Evolutionary conservation across 306 rosid genomes (phyloP).

Genomic region (Fragaria ananassa): DNA sequence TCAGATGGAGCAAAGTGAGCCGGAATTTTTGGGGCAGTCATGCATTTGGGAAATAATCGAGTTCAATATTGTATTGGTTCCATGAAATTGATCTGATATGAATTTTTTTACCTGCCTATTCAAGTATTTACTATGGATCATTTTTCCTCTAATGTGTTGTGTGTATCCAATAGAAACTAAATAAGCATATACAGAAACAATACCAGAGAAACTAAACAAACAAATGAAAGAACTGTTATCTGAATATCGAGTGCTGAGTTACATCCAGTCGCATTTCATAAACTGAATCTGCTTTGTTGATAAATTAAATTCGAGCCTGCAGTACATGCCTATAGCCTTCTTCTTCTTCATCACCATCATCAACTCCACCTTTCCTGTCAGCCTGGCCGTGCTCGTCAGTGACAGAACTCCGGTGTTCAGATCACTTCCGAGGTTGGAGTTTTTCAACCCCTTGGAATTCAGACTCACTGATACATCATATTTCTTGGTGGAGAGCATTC

Average conservation of each 20-base stretch:
- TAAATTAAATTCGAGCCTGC: conserved; percentile 4
- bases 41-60: conserved; percentile 31
- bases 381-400: background rate
- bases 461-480: background rate
- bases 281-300: background rate
- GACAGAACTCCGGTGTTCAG: conserved; percentile 1
- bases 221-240: background rate
- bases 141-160: background rate
- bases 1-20: conserved; percentile 45
- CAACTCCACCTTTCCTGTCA: conserved; percentile 21
- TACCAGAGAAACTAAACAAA: background rate
- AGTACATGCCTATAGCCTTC: conserved; percentile 12
- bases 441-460: conserved; percentile 1
- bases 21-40: conserved; percentile 69
- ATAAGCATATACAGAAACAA: background rate
- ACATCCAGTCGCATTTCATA: conserved; percentile 1
- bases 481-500: conserved; percentile 7
- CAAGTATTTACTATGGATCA: conserved; percentile 7
- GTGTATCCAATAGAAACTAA: background rate
- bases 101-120: background rate
- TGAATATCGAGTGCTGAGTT: background rate
- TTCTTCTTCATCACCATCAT: conserved; percentile 20
- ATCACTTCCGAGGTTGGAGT: background rate
- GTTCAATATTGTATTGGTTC: conserved; percentile 29
- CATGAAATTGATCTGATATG: conserved; percentile 23